Evolutionary conservation across 208 protist species (phyloP), one percentile per base, ranked within the genome.

Genomic region (Trypanosoma conorhini): DNA sequence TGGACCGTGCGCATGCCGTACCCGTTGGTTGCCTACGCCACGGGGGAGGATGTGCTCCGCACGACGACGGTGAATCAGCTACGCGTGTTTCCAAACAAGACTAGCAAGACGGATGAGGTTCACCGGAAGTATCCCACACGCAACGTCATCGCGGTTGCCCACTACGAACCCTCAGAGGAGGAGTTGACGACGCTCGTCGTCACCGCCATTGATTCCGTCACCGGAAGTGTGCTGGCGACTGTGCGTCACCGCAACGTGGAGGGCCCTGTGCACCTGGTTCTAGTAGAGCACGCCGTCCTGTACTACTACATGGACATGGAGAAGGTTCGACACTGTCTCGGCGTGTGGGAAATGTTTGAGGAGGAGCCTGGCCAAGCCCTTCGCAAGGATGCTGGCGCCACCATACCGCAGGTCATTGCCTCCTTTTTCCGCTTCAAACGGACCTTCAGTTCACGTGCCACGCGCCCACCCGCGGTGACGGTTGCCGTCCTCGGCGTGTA

Each of bases 271-370:
- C 82, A 88, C 48, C 84, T 96, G 76, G 74, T 96, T 22, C 66
- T 95, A 15, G 88, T 93, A 7, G 90, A 97, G 76, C 80, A 97
- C 81, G 56, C 74, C 33, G 80, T 95, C 42, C 46, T 96, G 50
- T 95, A 93, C 77, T 79, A 95, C 85, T 97, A 88, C 72, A 71
- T 96, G 30, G 89, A 97, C 70, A 87, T 88, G 30, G 79, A 77
- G 33, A 87, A 85, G 65, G 86, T 92, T 83, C 88, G 89, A 42
- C 89, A 97, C 80, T 83, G 74, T 64, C 77, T 96, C 35, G 86
- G 89, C 13, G 91, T 97, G 42, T 95, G 86, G 88, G 88, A 96
- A 72, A 62, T 97, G 59, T 97, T 96, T 74, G 84, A 95, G 57
- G 74, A 87, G 42, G 88, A 92, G 35, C 58, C 64, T 50, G 76